These are phyloP conservation scores for Coleophoma crateriformis DNA, from an alignment of 2,329 filamentous ascomycete genomes.

Conservation along the genomic window DNA sequence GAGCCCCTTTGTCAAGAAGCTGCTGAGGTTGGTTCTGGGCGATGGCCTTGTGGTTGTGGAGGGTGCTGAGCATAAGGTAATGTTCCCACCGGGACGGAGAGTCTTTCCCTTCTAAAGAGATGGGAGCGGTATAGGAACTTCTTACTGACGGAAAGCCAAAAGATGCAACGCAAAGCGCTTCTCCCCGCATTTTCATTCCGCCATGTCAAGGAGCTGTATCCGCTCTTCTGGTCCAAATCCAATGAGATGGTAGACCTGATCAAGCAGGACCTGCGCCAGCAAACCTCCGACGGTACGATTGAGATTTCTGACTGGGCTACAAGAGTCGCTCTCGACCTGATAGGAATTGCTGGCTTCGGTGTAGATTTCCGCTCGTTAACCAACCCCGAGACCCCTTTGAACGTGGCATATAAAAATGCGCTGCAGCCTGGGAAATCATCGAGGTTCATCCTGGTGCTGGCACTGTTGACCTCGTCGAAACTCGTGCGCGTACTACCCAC, in stretches of 20 bases:
- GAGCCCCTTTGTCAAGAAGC: constrained; percentile 30
- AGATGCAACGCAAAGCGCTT: constrained; percentile 68
- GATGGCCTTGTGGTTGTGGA: constrained; percentile 71
- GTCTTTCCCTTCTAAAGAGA: too few species aligned
- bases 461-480: constrained; percentile 37
- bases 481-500: constrained; percentile 45
- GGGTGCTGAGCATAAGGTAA: constrained; percentile 74
- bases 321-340: constrained; percentile 65
- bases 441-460: constrained; percentile 30
- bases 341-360: constrained; percentile 64
- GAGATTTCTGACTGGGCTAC: constrained; percentile 46
- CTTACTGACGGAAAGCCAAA: background rate
- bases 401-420: constrained; percentile 45
- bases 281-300: constrained; percentile 3
- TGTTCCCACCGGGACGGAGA: background rate
- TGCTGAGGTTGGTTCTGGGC: constrained; percentile 38
- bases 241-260: constrained; percentile 45
- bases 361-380: constrained; percentile 60
- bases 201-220: constrained; percentile 79
- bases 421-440: constrained; percentile 37
- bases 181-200: constrained; percentile 76
- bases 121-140: too few species aligned
- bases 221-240: constrained; percentile 74
- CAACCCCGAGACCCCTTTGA: constrained; percentile 54
- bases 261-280: constrained; percentile 11